These are phyloP conservation scores for Clarireedia sp. DNA, from an alignment of 2,329 filamentous ascomycete genomes.

Conservation along the genomic window DNA sequence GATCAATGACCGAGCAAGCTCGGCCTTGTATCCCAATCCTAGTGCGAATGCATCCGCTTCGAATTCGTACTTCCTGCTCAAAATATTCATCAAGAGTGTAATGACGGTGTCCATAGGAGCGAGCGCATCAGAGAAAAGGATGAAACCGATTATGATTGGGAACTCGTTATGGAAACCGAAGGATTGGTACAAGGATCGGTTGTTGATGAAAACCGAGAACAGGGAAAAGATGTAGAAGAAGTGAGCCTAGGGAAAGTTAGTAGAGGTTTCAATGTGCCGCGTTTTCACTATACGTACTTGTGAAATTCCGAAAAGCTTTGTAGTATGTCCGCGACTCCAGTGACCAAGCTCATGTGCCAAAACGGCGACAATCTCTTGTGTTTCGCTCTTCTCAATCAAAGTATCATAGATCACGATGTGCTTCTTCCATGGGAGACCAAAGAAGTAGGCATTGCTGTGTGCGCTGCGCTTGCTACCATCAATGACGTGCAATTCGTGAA, in stretches of 20 bases:
- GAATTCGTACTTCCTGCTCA: slow-evolving; percentile 93
- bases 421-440: slow-evolving; percentile 98
- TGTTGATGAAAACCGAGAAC: slow-evolving; percentile 97
- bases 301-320: slow-evolving; percentile 78
- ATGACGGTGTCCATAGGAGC: slow-evolving; percentile 90
- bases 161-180: slow-evolving; percentile 81
- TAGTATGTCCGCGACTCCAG: slow-evolving; percentile 94
- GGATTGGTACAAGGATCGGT: slow-evolving; percentile 78
- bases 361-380: slow-evolving; percentile 88
- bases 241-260: slow-evolving; percentile 56
- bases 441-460: slow-evolving; percentile 92
- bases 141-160: slow-evolving; percentile 94
- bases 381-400: slow-evolving; percentile 87
- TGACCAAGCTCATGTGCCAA: slow-evolving; percentile 93
- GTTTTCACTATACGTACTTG: slow-evolving; percentile 46
- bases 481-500: slow-evolving; percentile 90
- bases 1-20: slow-evolving; percentile 82
- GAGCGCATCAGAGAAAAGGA: slow-evolving; percentile 95
- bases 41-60: slow-evolving; percentile 88
- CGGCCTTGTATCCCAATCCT: slow-evolving; percentile 71
- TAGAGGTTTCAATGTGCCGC: neutral
- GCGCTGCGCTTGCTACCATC: slow-evolving; percentile 83
- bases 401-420: slow-evolving; percentile 99
- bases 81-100: slow-evolving; percentile 91
- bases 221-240: slow-evolving; percentile 95